Conservation (phyloP, 2,329 filamentous ascomycete species). For the Aspergillus candidus region DNA sequence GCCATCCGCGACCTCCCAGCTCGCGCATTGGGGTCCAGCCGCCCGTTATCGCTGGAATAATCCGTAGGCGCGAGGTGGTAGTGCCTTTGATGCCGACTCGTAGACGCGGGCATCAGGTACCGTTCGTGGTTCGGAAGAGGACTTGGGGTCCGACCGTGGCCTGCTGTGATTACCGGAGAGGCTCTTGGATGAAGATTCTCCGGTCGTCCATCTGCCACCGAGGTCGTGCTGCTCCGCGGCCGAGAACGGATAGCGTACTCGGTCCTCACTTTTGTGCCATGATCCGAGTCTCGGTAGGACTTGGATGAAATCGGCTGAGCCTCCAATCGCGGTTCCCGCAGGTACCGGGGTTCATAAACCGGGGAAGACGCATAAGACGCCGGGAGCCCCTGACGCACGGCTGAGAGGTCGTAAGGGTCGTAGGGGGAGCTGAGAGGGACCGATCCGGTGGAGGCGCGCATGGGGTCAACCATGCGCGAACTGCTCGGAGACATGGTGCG, state of each 20-base stretch:
- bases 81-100: constrained; percentile 21
- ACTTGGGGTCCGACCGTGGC: constrained; percentile 27
- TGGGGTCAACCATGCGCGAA: constrained; percentile 30
- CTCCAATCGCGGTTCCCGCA: constrained; percentile 25
- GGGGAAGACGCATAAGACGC: constrained; percentile 21
- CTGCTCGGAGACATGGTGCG: constrained; percentile 31
- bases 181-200: constrained; percentile 24
- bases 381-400: constrained; percentile 24
- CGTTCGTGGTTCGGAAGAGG: constrained; percentile 29
- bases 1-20: constrained; percentile 14
- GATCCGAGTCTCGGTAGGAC: constrained; percentile 25
- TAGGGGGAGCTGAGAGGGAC: constrained; percentile 30
- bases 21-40: constrained; percentile 18
- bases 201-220: constrained; percentile 23
- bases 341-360: constrained; percentile 21
- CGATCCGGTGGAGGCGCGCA: constrained; percentile 38
- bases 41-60: constrained; percentile 34
- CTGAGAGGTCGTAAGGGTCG: constrained; percentile 28
- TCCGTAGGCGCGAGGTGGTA: constrained; percentile 31
- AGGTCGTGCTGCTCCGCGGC: constrained; percentile 31
- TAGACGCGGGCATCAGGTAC: constrained; percentile 28
- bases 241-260: constrained; percentile 35
- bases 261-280: constrained; percentile 29
- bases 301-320: constrained; percentile 29
- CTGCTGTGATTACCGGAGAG: constrained; percentile 24